A percentile compares a stretch with the other conserved stretches of the same genome.
phyloP scores from a whole-genome alignment of 352 stramenopile genomes.

The Globisporangium radiosum region DNA sequence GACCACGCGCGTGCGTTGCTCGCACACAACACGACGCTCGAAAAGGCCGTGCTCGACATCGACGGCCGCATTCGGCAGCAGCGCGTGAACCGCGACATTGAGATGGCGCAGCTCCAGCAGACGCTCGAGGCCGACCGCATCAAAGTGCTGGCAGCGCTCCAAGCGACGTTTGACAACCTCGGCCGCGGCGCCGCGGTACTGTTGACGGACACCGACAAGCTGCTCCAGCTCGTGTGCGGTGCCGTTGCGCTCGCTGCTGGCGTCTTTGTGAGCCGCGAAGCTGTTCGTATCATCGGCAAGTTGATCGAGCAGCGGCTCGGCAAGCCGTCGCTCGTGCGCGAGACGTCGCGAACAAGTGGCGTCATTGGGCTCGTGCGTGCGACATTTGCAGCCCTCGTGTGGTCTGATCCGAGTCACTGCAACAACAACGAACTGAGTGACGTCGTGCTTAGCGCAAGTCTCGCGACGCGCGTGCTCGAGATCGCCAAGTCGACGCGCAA shows the following conservation, averaged over 20 bases:
- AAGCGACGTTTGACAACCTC: conserved; percentile 68
- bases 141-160: conserved; percentile 57
- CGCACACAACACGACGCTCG: conserved; percentile 53
- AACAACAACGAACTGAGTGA: conserved; percentile 43
- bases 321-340: conserved; percentile 64
- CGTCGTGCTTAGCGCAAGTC: conserved; percentile 40
- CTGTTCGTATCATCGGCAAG: conserved; percentile 46
- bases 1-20: conserved; percentile 43
- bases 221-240: conserved; percentile 48
- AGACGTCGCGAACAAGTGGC: conserved; percentile 51
- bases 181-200: conserved; percentile 43
- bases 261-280: conserved; percentile 58
- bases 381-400: not conserved
- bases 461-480: conserved; percentile 60
- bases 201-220: conserved; percentile 53
- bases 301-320: conserved; percentile 58
- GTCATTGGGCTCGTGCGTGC: conserved; percentile 31
- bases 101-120: conserved; percentile 55
- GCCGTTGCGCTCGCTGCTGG: conserved; percentile 51
- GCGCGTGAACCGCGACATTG: conserved; percentile 64
- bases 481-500: conserved; percentile 60
- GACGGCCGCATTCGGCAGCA: conserved; percentile 65
- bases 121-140: conserved; percentile 54
- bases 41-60: conserved; percentile 56
- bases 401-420: conserved; percentile 8